A percentile compares a stretch with the other conserved stretches of the same genome.
phyloP scores from a whole-genome alignment of 116 monocot species.

The Dioscorea cayenensis region DNA sequence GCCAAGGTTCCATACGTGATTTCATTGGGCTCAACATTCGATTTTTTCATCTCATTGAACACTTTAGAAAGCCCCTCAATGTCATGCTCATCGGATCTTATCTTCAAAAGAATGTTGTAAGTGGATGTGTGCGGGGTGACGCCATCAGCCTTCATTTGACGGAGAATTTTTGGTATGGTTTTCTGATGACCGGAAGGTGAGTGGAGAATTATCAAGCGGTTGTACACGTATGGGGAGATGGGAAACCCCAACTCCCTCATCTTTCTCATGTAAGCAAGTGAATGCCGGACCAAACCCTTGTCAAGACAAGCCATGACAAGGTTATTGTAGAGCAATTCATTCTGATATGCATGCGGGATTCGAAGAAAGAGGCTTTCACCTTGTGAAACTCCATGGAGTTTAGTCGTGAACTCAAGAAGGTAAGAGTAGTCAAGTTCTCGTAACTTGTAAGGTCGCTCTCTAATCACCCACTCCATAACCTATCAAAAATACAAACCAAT shows the following conservation, averaged over 20 bases:
- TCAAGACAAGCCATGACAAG: slow-evolving; percentile 87
- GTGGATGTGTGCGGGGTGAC: slow-evolving; percentile 68
- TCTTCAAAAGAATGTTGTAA: slow-evolving; percentile 91
- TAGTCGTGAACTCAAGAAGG: slow-evolving; percentile 87
- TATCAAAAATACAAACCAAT: slow-evolving; percentile 13
- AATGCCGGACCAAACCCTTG: slow-evolving; percentile 57
- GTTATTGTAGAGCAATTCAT: slow-evolving; percentile 92
- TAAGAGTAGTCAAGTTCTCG: slow-evolving; percentile 84
- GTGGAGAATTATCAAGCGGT: slow-evolving; percentile 77
- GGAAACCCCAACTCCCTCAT: slow-evolving; percentile 74
- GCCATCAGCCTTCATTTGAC: slow-evolving; percentile 82
- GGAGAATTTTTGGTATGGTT: slow-evolving; percentile 68
- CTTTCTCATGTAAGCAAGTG: slow-evolving; percentile 81
- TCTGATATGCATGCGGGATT: slow-evolving; percentile 60
- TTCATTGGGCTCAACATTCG: slow-evolving; percentile 71
- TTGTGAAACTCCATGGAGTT: slow-evolving; percentile 68
- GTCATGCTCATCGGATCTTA: slow-evolving; percentile 76
- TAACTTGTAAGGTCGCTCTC: slow-evolving; percentile 88
- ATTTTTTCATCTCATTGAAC: slow-evolving; percentile 69
- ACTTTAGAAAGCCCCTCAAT: slow-evolving; percentile 74
- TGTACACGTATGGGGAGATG: slow-evolving; percentile 83
- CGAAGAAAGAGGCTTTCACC: slow-evolving; percentile 75
- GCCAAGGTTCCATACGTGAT: slow-evolving; percentile 84
- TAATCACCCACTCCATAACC: slow-evolving; percentile 95
- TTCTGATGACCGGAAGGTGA: slow-evolving; percentile 54